Percentiles rank a stretch among this genome's conserved stretches.
phyloP scores from a whole-genome alignment of 352 stramenopile species.

The Phytophthora macrochlamydospora region DNA sequence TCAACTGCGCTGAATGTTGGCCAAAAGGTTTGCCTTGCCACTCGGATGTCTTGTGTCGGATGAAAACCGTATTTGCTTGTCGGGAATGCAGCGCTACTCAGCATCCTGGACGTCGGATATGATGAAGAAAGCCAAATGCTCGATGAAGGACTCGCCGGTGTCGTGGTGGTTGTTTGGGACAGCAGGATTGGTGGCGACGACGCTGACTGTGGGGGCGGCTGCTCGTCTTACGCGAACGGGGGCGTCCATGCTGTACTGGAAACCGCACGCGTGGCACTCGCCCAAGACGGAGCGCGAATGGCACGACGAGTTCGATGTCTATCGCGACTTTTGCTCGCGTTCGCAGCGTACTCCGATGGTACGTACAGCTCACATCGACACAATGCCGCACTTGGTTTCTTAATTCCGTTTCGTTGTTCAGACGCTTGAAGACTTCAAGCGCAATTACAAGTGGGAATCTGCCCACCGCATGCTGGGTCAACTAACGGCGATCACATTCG shows the following conservation, averaged over 20 bases:
- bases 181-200: slow-evolving; percentile 90
- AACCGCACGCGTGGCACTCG: slow-evolving; percentile 80
- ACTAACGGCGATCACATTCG: slow-evolving; percentile 91
- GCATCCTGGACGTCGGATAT: slow-evolving; percentile 34
- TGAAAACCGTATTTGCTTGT: background rate
- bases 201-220: slow-evolving; percentile 96
- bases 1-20: slow-evolving; percentile 1
- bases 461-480: slow-evolving; percentile 94
- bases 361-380: background rate
- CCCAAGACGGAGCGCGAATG: slow-evolving; percentile 91
- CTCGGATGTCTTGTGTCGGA: too few species aligned
- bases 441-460: slow-evolving; percentile 93
- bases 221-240: slow-evolving; percentile 95
- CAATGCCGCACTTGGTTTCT: background rate
- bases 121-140: slow-evolving; percentile 36
- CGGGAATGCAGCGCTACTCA: slow-evolving; percentile 23
- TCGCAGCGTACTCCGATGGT: slow-evolving; percentile 89
- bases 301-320: slow-evolving; percentile 93
- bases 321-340: slow-evolving; percentile 95
- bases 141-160: slow-evolving; percentile 55
- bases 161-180: slow-evolving; percentile 94
- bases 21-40: slow-evolving; percentile 11
- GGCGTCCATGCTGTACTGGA: slow-evolving; percentile 96
- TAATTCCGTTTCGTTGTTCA: slow-evolving; percentile 15
- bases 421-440: slow-evolving; percentile 97